phyloP scores from a whole-genome alignment of 2,329 filamentous ascomycete species.

The Colletotrichum cordylinicola region DNA sequence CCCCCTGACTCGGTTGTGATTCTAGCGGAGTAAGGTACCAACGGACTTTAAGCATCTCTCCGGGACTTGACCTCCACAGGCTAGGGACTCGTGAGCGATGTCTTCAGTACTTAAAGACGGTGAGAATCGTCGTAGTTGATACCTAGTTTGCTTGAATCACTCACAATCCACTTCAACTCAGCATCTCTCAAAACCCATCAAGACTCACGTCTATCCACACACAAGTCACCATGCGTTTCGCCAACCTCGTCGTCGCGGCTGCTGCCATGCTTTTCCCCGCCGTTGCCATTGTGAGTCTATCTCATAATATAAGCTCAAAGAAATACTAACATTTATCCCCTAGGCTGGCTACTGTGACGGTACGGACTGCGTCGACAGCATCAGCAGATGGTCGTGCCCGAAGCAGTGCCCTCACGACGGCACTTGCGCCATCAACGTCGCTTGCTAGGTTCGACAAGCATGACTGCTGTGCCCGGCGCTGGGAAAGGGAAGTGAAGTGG shows the following conservation, averaged over 20 bases:
- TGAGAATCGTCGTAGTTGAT: accelerated
- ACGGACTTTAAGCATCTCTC: not conserved
- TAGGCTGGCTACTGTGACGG: not conserved
- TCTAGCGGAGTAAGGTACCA: not conserved
- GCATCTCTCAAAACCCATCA: accelerated
- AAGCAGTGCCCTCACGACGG: not conserved
- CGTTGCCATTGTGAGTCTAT: not conserved
- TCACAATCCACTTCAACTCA: not conserved
- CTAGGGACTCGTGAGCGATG: not conserved
- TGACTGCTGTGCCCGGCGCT: not conserved
- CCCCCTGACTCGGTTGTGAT: not conserved
- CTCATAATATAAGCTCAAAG: not conserved
- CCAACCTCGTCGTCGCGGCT: not conserved
- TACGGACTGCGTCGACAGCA: not conserved
- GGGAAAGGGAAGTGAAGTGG: not conserved
- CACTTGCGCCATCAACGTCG: not conserved
- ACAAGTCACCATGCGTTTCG: not conserved
- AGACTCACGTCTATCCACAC: not conserved
- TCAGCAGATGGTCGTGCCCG: not conserved
- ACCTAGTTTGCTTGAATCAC: accelerated
- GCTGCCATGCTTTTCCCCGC: not conserved
- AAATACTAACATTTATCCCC: not conserved
- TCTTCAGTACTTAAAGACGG: not conserved
- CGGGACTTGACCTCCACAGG: not conserved
- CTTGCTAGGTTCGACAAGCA: not conserved